A percentile compares a stretch with the other conserved stretches of the same genome.
Conservation (phyloP, 768 basidiomycete genomes). For the Boletus edulis region DNA sequence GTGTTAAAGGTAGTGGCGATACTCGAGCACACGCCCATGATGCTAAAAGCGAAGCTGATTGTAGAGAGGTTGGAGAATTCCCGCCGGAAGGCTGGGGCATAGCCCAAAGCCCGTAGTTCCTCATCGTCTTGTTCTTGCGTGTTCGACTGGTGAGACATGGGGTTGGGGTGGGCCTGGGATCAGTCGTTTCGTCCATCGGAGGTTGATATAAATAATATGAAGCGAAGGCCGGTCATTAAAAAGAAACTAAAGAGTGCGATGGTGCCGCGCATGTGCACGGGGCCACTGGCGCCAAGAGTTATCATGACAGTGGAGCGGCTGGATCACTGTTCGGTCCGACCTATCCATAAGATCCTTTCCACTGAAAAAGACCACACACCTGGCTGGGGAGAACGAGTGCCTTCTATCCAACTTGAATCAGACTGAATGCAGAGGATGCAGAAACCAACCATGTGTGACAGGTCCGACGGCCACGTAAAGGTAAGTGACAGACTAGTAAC, state of each 20-base stretch:
- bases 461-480: too few species aligned
- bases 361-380: too few species aligned
- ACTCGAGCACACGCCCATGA: conserved; percentile 38
- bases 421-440: too few species aligned
- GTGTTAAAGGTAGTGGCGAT: conserved; percentile 39
- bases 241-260: background rate
- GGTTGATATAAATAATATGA: background rate
- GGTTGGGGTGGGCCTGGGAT: background rate
- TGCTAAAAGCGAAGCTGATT: conserved; percentile 32
- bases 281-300: too few species aligned
- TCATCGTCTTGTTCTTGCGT: conserved; percentile 14
- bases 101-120: conserved; percentile 28
- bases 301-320: too few species aligned
- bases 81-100: conserved; percentile 36
- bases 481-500: too few species aligned
- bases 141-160: conserved; percentile 4
- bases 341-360: too few species aligned
- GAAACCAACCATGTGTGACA: too few species aligned
- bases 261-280: background rate
- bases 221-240: background rate
- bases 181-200: background rate
- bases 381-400: too few species aligned
- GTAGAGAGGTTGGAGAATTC: conserved; percentile 43
- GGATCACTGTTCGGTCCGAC: too few species aligned
- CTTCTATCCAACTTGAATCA: too few species aligned